phyloP scores from a whole-genome alignment of 2,329 filamentous ascomycete genomes.

The Fusarium beomiforme region DNA sequence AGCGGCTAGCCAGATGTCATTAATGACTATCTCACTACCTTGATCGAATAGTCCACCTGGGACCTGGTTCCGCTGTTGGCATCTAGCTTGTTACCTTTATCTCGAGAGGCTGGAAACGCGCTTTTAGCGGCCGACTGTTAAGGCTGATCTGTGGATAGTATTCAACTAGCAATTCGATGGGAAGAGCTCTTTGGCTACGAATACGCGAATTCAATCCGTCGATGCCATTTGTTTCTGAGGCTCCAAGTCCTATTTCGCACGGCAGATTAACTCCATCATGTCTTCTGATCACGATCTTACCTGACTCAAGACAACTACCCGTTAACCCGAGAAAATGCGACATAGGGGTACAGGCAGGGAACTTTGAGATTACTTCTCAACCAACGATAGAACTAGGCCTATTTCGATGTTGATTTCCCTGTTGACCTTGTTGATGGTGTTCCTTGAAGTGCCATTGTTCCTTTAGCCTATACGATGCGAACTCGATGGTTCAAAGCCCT shows the following conservation, averaged over 20 bases:
- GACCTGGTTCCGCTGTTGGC: conserved; percentile 5
- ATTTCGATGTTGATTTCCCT: not conserved
- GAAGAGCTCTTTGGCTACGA: not conserved
- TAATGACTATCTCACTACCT: not conserved
- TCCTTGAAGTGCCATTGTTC: not conserved
- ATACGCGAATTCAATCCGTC: not conserved
- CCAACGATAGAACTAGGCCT: conserved; percentile 1
- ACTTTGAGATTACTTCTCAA: not conserved
- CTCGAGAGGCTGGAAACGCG: conserved; percentile 3
- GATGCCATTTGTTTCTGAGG: not conserved
- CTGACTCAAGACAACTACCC: conserved; percentile 23
- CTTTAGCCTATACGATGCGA: not conserved
- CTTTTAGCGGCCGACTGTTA: not conserved
- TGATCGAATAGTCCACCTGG: not conserved
- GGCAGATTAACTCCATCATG: not conserved
- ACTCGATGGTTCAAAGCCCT: not conserved
- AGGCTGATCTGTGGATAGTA: conserved; percentile 8
- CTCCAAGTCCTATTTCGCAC: not conserved
- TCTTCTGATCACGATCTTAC: conserved; percentile 18
- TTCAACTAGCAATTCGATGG: not conserved
- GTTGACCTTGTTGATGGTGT: not conserved
- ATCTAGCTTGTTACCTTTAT: not conserved
- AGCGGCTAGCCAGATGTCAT: conserved; percentile 23
- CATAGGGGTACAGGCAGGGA: conserved; percentile 1
- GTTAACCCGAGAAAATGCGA: not conserved